Base-by-base conservation (phyloP, 176 grass and related monocot species). In the Aechmea fasciata region DNA sequence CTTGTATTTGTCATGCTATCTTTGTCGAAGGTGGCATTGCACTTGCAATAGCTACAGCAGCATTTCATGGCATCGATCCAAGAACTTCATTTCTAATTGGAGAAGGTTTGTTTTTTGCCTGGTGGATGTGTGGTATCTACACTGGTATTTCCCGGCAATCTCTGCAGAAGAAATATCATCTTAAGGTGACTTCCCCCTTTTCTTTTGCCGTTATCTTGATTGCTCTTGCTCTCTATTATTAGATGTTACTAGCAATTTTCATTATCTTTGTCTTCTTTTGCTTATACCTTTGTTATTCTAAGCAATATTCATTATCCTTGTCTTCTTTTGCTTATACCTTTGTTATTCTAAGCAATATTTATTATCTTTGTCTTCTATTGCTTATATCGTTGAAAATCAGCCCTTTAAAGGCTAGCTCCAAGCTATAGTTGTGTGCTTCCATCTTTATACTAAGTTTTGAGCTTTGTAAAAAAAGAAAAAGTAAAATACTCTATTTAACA, bases 151-250 rank as follows among this genome's bases (percentile, higher is more conserved):
- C 81, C 61, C 85, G 92, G 18, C 92, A 96, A 63, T 82, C 87
- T 77, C 80, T 96, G 47, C 88, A 96, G 78, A 96, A 85, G 85
- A 87, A 86, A 80, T 96, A 96, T 65, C 92, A 96, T 81, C 92
- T 96, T 25, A 80, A 91, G 88, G 92, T 96, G 62, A 55, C 10
- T n/a, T 55, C 3, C 15, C 54, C 0, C 1, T 59, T 59, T 17
- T 59, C 54, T 59, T 17, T 18, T 19, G 20, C 1, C 3, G n/a
- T 61, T 14, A 11, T 2, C 20, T 19, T 18, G 20, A 2, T 9
- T 2, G 55, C 17, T 61, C 17, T 61, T 61, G 55, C 33, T 41
- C 33, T 41, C 33, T 41, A 41, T 41, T 61, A 19, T 17, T 13
- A 13, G 6, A 55, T 61, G 15, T 14, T 61, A 15, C n/a, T 59